Percentiles rank a stretch among this genome's conserved stretches.
Evolutionary conservation across 495 filamentous ascomycete species (phyloP).

Genomic region (Xylaria nigripes): DNA sequence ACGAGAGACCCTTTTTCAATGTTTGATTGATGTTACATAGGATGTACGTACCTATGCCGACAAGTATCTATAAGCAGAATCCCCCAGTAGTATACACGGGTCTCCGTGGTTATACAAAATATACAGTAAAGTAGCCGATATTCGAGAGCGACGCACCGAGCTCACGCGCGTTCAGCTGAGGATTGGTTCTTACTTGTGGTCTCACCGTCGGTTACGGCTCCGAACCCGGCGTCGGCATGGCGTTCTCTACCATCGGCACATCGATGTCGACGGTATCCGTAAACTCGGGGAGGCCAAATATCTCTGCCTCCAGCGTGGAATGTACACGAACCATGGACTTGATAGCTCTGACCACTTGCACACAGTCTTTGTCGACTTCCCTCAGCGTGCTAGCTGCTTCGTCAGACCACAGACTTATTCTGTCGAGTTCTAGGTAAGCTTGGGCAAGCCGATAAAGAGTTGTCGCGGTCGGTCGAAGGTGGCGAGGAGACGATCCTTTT

Average conservation of each 20-base stretch:
- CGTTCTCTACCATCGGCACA: neutral
- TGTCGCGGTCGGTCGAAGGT: slow-evolving; percentile 31
- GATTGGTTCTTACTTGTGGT: neutral
- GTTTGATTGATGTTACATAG: too few species aligned
- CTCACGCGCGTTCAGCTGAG: neutral
- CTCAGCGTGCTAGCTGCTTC: slow-evolving; percentile 16
- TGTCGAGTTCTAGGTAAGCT: slow-evolving; percentile 33
- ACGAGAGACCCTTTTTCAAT: too few species aligned
- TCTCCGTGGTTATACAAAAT: slow-evolving; percentile 2
- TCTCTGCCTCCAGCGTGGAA: slow-evolving; percentile 21
- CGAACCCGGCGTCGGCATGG: neutral
- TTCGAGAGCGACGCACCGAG: neutral
- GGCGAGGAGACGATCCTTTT: slow-evolving; percentile 19
- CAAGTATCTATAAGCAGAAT: too few species aligned
- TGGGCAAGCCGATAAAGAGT: slow-evolving; percentile 34
- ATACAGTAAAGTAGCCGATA: neutral
- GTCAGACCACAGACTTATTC: slow-evolving; percentile 26
- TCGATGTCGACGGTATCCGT: neutral
- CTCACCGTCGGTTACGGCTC: neutral
- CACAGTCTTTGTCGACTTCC: slow-evolving; percentile 23
- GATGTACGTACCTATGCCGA: too few species aligned
- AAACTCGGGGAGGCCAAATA: slow-evolving; percentile 3
- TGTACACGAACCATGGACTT: slow-evolving; percentile 26
- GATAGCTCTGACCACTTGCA: slow-evolving; percentile 26
- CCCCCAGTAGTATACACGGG: neutral